Conservation (phyloP, 441 rosid genomes). For the Populus hybrid region DNA sequence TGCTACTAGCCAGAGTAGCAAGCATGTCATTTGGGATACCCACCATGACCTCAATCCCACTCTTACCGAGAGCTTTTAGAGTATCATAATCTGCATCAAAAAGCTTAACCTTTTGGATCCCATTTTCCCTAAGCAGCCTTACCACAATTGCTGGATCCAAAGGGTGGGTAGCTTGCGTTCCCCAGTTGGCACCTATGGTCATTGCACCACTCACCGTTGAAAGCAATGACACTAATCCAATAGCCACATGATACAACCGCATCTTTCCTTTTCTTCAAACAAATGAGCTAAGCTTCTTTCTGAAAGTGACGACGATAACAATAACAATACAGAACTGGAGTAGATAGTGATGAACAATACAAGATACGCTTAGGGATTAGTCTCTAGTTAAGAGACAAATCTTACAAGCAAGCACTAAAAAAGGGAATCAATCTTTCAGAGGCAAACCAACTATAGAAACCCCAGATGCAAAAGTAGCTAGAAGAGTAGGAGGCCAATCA, state of each 20-base stretch:
- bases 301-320: background rate
- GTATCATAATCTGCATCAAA: conserved; percentile 81
- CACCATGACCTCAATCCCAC: conserved; percentile 88
- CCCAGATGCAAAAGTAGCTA: too few relatives aligned
- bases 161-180: conserved; percentile 75
- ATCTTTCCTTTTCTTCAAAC: conserved; percentile 16
- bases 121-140: conserved; percentile 60
- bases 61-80: conserved; percentile 61
- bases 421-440: too few relatives aligned
- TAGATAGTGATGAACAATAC: too few relatives aligned
- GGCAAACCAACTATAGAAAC: too few relatives aligned
- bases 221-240: conserved; percentile 31
- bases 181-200: conserved; percentile 95
- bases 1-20: conserved; percentile 50
- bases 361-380: too few relatives aligned
- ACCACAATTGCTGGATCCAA: conserved; percentile 70
- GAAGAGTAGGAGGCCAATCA: too few relatives aligned
- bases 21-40: conserved; percentile 97
- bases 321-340: too few relatives aligned
- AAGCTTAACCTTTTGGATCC: conserved; percentile 78
- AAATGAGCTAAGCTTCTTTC: conserved; percentile 11
- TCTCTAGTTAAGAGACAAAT: too few relatives aligned
- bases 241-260: conserved; percentile 18
- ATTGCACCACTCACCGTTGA: conserved; percentile 34
- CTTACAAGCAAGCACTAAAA: too few relatives aligned